These are phyloP conservation scores for Lodderomyces margitis DNA, from an alignment of 1,139 yeast genomes.

Conservation along the genomic window DNA sequence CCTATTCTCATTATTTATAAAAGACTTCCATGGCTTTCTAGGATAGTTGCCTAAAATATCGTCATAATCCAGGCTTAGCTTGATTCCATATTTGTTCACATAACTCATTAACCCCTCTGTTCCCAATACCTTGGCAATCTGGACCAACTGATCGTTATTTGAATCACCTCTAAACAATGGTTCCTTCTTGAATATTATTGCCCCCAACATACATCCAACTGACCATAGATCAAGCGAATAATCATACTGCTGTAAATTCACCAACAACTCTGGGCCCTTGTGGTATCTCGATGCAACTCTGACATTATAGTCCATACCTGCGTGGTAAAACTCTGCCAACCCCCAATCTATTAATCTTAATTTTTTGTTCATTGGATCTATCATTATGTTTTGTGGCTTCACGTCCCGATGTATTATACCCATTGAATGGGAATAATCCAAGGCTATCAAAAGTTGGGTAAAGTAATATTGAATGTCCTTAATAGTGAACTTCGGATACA, in stretches of 20 bases:
- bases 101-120: slow-evolving; percentile 64
- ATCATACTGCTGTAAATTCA: slow-evolving; percentile 73
- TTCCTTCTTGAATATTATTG: slow-evolving; percentile 71
- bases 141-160: slow-evolving; percentile 76
- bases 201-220: slow-evolving; percentile 78
- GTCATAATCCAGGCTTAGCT: slow-evolving; percentile 64
- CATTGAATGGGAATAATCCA: slow-evolving; percentile 77
- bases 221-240: slow-evolving; percentile 81
- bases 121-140: slow-evolving; percentile 74
- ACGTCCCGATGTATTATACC: slow-evolving; percentile 85
- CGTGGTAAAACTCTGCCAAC: slow-evolving; percentile 76
- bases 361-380: slow-evolving; percentile 62
- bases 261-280: slow-evolving; percentile 77
- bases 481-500: slow-evolving; percentile 65
- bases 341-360: slow-evolving; percentile 83
- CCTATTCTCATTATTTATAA: slow-evolving; percentile 50
- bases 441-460: slow-evolving; percentile 65
- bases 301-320: slow-evolving; percentile 76
- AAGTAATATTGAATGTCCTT: slow-evolving; percentile 69
- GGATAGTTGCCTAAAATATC: slow-evolving; percentile 63
- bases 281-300: slow-evolving; percentile 79
- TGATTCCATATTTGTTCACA: slow-evolving; percentile 58
- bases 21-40: slow-evolving; percentile 66
- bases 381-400: slow-evolving; percentile 83
- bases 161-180: slow-evolving; percentile 80